A percentile compares a stretch with the other conserved stretches of the same genome.
These are phyloP conservation scores for Rhodotorula glutinis DNA, from an alignment of 1,284 basidiomycete species.

Conservation along the genomic window DNA sequence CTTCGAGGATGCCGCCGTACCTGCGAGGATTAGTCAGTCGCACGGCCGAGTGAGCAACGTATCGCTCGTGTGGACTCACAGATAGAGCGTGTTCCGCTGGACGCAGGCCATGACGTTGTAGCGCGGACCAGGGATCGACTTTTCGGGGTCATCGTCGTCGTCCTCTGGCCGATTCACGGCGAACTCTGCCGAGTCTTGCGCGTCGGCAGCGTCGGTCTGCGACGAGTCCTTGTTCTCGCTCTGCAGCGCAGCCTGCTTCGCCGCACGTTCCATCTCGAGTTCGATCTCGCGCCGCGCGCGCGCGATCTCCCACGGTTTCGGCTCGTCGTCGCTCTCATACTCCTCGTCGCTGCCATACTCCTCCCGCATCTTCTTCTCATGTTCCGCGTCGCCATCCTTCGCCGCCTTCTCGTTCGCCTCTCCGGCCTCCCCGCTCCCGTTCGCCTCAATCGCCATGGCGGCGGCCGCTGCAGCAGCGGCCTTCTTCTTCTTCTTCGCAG, in stretches of 20 bases:
- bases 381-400: slow-evolving; percentile 18
- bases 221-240: neutral
- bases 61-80: slow-evolving; percentile 55
- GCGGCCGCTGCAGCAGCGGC: slow-evolving; percentile 28
- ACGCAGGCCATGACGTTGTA: slow-evolving; percentile 92
- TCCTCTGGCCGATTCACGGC: slow-evolving; percentile 43
- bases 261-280: slow-evolving; percentile 1
- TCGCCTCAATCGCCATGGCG: slow-evolving; percentile 19
- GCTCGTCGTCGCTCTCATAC: slow-evolving; percentile 34
- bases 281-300: slow-evolving; percentile 20
- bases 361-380: slow-evolving; percentile 26
- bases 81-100: slow-evolving; percentile 77
- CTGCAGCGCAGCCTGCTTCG: neutral
- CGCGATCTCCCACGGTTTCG: slow-evolving; percentile 39
- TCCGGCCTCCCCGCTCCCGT: slow-evolving; percentile 33
- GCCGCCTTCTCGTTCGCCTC: slow-evolving; percentile 23
- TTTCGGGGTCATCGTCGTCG: slow-evolving; percentile 67
- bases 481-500: slow-evolving; percentile 52
- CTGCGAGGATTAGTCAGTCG: slow-evolving; percentile 49
- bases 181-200: neutral
- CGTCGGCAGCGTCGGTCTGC: neutral
- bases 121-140: slow-evolving; percentile 68
- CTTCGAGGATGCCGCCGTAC: slow-evolving; percentile 83
- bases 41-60: neutral
- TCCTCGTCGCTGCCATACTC: slow-evolving; percentile 44